Conservation (phyloP, 2,329 filamentous ascomycete genomes). For the Aspergillus niger region DNA sequence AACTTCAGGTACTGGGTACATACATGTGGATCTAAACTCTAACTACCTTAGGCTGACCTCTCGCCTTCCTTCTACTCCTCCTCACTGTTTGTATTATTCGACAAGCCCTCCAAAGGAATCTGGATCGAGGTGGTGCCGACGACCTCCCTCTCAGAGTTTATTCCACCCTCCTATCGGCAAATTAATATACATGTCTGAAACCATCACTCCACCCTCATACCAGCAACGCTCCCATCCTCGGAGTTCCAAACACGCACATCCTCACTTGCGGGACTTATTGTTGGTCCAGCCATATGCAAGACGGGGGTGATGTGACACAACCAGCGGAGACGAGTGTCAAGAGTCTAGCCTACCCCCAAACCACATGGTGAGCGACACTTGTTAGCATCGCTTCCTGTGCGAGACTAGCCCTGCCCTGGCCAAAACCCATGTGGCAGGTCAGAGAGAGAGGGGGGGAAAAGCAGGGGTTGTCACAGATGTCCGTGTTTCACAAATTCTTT, state of each 20-base stretch:
- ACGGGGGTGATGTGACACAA: neutral
- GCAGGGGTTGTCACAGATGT: neutral
- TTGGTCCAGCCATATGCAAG: neutral
- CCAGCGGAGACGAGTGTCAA: neutral
- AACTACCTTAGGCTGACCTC: constrained; percentile 1
- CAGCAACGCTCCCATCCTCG: neutral
- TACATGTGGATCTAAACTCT: constrained; percentile 7
- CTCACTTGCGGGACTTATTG: neutral
- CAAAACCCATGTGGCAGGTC: neutral
- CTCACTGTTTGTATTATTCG: neutral
- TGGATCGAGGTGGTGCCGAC: neutral
- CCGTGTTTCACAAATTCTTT: neutral
- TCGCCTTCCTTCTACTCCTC: neutral
- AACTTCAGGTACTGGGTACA: constrained; percentile 8
- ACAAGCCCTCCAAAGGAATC: neutral
- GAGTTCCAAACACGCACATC: neutral
- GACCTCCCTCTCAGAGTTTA: neutral
- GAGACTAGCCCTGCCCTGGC: neutral
- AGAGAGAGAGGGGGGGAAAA: no score
- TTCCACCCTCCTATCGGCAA: constrained; percentile 2
- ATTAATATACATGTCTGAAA: constrained; percentile 4
- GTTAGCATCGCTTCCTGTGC: neutral
- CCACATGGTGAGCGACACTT: neutral
- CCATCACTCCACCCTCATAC: neutral
- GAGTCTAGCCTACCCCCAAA: neutral